These are phyloP conservation scores for Arthrinium phaeospermum DNA, from an alignment of 2,329 filamentous ascomycete genomes.

Conservation along the genomic window DNA sequence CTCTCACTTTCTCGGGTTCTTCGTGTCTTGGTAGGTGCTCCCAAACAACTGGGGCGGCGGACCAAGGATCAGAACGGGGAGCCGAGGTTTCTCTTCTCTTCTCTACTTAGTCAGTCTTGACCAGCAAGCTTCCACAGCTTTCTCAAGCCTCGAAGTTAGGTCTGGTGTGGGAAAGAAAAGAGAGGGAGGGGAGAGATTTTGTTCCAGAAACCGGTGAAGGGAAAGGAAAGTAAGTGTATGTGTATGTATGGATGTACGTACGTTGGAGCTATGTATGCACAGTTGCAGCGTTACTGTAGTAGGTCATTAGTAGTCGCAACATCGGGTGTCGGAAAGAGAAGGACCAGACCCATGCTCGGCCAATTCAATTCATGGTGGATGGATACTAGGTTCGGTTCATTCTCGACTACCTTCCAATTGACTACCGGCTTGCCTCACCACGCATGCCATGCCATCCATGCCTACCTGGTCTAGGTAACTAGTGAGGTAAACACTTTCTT, in stretches of 20 bases:
- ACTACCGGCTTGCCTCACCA: not conserved
- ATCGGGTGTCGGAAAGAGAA: slow-evolving; percentile 12
- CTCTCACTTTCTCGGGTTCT: not conserved
- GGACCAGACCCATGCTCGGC: not conserved
- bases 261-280: not conserved
- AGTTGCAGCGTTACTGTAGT: not conserved
- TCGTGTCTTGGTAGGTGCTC: slow-evolving; percentile 13
- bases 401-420: not conserved
- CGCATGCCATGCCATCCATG: not conserved
- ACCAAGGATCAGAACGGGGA: not conserved
- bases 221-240: not conserved
- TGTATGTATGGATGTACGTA: not conserved
- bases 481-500: slow-evolving; percentile 10
- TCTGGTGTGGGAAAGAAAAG: not conserved
- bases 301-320: not conserved
- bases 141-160: not conserved
- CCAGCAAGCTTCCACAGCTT: slow-evolving; percentile 11
- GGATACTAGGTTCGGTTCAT: not conserved
- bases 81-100: not conserved
- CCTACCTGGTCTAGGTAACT: not conserved
- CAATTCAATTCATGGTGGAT: not conserved
- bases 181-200: not conserved
- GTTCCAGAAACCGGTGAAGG: not conserved
- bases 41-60: slow-evolving; percentile 7
- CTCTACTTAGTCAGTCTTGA: not conserved